These are phyloP conservation scores for Mycena vitilis DNA, from an alignment of 768 basidiomycete species.

Conservation along the genomic window DNA sequence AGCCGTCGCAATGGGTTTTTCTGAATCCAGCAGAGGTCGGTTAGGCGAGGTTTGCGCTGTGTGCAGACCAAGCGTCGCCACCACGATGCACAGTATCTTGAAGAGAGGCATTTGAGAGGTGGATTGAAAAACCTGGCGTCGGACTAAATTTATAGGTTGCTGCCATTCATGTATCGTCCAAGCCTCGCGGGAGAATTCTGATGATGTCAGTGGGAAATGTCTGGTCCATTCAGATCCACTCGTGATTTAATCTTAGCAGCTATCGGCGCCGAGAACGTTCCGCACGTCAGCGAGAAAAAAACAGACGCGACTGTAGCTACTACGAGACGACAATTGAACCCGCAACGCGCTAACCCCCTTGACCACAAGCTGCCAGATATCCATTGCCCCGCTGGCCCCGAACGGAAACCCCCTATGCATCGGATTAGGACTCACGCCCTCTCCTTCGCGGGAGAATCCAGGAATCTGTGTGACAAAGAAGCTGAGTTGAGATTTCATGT, in stretches of 20 bases:
- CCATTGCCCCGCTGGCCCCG: too few species aligned
- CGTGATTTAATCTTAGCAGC: slow-evolving; percentile 32
- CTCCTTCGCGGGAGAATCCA: slow-evolving; percentile 21
- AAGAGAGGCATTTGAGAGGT: slow-evolving; percentile 20
- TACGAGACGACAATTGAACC: neutral
- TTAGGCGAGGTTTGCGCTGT: slow-evolving; percentile 31
- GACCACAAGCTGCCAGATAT: neutral
- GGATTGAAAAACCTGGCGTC: neutral
- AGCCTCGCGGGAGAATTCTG: slow-evolving; percentile 30
- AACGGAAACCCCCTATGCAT: too few species aligned
- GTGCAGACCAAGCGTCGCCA: slow-evolving; percentile 29
- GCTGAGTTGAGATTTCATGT: slow-evolving; percentile 24
- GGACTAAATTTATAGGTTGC: slow-evolving; percentile 22
- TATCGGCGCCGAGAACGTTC: slow-evolving; percentile 25
- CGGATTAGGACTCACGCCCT: neutral
- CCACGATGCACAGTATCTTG: slow-evolving; percentile 28
- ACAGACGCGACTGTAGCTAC: neutral
- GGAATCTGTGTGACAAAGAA: slow-evolving; percentile 27
- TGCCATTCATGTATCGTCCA: slow-evolving; percentile 15
- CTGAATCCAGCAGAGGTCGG: slow-evolving; percentile 16
- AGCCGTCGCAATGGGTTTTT: slow-evolving; percentile 18
- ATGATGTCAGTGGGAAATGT: slow-evolving; percentile 26
- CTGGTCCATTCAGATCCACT: slow-evolving; percentile 12
- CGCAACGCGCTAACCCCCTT: neutral
- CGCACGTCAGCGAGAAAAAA: slow-evolving; percentile 11